Percentiles rank a stretch among this genome's conserved stretches.
Evolutionary conservation across 257 asterid species (phyloP).

Genomic region (Solanum peruvianum): DNA sequence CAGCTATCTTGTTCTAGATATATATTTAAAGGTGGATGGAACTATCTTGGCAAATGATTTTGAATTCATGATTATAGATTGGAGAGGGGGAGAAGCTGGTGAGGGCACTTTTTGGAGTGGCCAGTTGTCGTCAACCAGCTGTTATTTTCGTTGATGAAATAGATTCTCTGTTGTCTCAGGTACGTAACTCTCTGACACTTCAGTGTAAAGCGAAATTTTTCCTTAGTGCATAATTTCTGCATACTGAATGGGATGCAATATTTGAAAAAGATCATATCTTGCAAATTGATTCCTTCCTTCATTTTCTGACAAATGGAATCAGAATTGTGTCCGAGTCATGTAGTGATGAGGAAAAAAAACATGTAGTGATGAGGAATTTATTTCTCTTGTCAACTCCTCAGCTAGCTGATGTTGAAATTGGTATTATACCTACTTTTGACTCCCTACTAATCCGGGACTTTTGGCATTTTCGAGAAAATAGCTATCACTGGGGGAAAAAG

Average conservation of each 20-base stretch:
- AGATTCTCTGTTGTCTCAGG: conserved; percentile 97
- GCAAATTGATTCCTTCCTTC: neutral
- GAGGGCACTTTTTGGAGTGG: conserved; percentile 98
- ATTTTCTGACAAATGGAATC: neutral
- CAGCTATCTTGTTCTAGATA: neutral
- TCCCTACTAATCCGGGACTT: neutral
- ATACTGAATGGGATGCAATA: neutral
- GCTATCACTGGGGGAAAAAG: neutral
- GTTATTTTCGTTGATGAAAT: conserved; percentile 96
- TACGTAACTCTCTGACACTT: conserved; percentile 4
- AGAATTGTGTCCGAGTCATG: neutral
- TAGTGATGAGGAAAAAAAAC: neutral
- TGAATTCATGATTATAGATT: conserved; percentile 44
- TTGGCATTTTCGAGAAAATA: neutral
- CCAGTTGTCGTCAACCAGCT: conserved; percentile 98
- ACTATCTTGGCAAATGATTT: neutral
- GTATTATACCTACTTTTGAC: neutral
- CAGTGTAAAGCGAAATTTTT: neutral
- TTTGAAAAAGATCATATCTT: neutral
- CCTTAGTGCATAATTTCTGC: neutral
- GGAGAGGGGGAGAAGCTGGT: conserved; percentile 99
- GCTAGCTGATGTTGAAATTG: neutral
- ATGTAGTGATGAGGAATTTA: neutral
- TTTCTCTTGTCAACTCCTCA: neutral
- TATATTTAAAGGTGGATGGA: neutral